Evolutionary conservation across 345 rosid species (phyloP), one percentile per base, ranked within the genome.

Genomic region (Salix dunnii): DNA sequence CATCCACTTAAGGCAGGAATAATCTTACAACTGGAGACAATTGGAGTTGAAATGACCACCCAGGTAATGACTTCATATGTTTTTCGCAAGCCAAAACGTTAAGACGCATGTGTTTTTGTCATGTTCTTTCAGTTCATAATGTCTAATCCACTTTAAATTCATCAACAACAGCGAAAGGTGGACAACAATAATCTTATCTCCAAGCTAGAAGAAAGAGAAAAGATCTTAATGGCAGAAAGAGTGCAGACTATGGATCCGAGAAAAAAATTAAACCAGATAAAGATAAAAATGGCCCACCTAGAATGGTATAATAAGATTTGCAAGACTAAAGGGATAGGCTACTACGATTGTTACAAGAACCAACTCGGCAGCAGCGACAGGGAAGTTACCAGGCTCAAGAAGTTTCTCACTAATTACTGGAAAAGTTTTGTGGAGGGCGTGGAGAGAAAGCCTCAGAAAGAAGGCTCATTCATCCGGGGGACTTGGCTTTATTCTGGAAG

Each of bases 271-370:
- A 87, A 82, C 51, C 74, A 76, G 0, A 35, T 78, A 12, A 94
- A 90, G 79, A 61, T 76, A 33, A 5, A 53, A 35, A 83, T 94
- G 91, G 79, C 85, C 0, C 1, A 74, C 1, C 48, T 91, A 2
- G 98, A 90, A 77, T 82, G 90, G 89, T 89, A 89, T 82, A 90
- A 89, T 82, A 94, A 87, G 81, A 8, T 0, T 12, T 63, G 81
- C 70, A 86, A 65, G 85, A 21, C 7, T 6, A 27, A 7, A 18
- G 38, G 67, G 10, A 78, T 33, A 4, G 90, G 92, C 42, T 94
- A 88, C 89, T 94, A 94, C 55, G 94, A 92, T 68, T 65, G 85
- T 40, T 89, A 78, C 75, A 89, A 79, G 88, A 80, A 63, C 49
- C 70, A 27, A 18, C 8, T 28, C 0, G 12, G 4, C 10, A 1